Base-by-base conservation (phyloP, 257 asterid genomes). In the Solanum medicagineum region DNA sequence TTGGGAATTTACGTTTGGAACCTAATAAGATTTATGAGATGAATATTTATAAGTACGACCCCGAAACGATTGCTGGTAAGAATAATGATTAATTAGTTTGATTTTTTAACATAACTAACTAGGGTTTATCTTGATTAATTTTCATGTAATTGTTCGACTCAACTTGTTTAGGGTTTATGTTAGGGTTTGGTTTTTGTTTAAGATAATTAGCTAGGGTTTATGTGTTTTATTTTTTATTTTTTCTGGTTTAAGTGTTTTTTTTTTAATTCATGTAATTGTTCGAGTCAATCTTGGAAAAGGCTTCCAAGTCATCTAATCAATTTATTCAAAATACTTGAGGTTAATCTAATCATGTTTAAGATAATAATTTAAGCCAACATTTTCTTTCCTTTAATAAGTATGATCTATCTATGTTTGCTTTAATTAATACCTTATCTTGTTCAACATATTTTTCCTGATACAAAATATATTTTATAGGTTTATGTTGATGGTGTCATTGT, bases 31-130 rank as follows among this genome's bases (percentile, higher is more conserved):
- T 89, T 1, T 42, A 81, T 22, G 87, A 86, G 5, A 69, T 71
- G 2, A 70, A 89, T 55, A 75, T 89, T 11, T 89, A 89, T n/a
- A 19, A 16, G 4, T 42, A 82, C 19, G 80, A 83, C 9, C 92
- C 92, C 0, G 59, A 74, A 9, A 4, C 26, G 2, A 26, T 88
- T 29, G 49, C 91, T 79, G 83, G 83, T 79, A 77, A 6, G 83
- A 24, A 1, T 59, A 20, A 59, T 59, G 4, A 20, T 59, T 24
- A 20, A 59, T 59, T 36, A 36, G 42, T 36, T 36, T 57, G 26
- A 57, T 9, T 57, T 57, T 57, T 57, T 29, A 66, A 7, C 45
- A 8, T 69, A 19, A 69, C 24, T 69, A 57, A 8, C 49, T 44
- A 65, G 73, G 42, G 42, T 65, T 65, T 29, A 65, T 20, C 29